phyloP scores from a whole-genome alignment of 2,329 filamentous ascomycete species.

The Harringtonia aguacate region DNA sequence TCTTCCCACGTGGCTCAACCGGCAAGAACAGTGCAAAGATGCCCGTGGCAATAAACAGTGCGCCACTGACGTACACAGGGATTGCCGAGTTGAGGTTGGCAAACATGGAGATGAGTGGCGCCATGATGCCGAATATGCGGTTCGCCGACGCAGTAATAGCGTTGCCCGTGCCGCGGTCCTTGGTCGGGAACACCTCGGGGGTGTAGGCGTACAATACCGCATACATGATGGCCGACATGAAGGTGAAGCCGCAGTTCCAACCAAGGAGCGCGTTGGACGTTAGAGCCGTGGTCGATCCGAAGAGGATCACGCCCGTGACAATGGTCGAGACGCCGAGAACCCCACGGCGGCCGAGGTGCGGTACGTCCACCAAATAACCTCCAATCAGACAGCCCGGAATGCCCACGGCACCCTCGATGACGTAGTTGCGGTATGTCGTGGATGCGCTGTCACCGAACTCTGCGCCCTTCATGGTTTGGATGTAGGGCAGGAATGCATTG shows the following conservation, averaged over 20 bases:
- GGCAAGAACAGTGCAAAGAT: slow-evolving; percentile 55
- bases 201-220: slow-evolving; percentile 70
- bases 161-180: slow-evolving; percentile 69
- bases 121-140: slow-evolving; percentile 71
- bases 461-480: slow-evolving; percentile 56
- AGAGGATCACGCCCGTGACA: slow-evolving; percentile 62
- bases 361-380: slow-evolving; percentile 60
- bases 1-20: slow-evolving; percentile 64
- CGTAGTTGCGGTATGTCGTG: slow-evolving; percentile 65
- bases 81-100: slow-evolving; percentile 58
- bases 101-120: slow-evolving; percentile 69
- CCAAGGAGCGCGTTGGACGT: slow-evolving; percentile 56
- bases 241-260: slow-evolving; percentile 72
- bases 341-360: slow-evolving; percentile 58
- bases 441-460: slow-evolving; percentile 64
- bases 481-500: slow-evolving; percentile 68
- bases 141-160: slow-evolving; percentile 65
- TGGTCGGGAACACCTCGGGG: slow-evolving; percentile 68
- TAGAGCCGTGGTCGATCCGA: slow-evolving; percentile 56
- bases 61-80: slow-evolving; percentile 67
- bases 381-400: slow-evolving; percentile 65
- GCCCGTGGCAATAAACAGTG: slow-evolving; percentile 61
- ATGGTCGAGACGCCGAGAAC: slow-evolving; percentile 54
- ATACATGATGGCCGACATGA: slow-evolving; percentile 69
- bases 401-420: slow-evolving; percentile 63